Percentiles rank a stretch among this genome's conserved stretches.
phyloP scores from a whole-genome alignment of 176 grass and related monocot genomes.

The Cenchrus fungigraminus region DNA sequence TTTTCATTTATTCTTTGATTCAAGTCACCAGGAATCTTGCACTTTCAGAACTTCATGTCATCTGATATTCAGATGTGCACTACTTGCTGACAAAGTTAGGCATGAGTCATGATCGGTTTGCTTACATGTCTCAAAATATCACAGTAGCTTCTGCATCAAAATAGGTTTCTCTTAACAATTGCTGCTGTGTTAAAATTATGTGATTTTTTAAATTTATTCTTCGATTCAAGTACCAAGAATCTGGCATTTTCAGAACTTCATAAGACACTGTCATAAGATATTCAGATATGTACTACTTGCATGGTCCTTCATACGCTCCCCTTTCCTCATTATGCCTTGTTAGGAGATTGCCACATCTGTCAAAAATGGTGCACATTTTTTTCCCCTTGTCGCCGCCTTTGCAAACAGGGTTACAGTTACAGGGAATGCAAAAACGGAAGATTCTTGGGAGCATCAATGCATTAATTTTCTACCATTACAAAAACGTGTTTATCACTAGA shows the following conservation, averaged over 20 bases:
- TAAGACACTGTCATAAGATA: neutral
- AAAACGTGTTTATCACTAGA: conserved; percentile 41
- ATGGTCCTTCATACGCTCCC: neutral
- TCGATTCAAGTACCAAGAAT: neutral
- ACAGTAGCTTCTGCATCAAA: neutral
- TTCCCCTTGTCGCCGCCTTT: no score
- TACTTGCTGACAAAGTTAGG: neutral
- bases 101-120: no score
- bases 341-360: no score
- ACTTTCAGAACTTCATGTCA: neutral
- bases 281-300: neutral
- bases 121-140: neutral
- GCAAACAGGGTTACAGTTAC: no score
- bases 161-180: neutral
- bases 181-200: neutral
- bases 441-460: neutral
- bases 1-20: neutral
- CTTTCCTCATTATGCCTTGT: neutral
- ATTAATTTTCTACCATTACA: neutral
- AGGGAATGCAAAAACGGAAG: neutral
- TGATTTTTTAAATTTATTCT: neutral
- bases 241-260: neutral
- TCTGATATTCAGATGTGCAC: neutral
- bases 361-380: no score
- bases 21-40: neutral